Conservation (phyloP, 345 rosid genomes). For the Eutrema heterophyllum region DNA sequence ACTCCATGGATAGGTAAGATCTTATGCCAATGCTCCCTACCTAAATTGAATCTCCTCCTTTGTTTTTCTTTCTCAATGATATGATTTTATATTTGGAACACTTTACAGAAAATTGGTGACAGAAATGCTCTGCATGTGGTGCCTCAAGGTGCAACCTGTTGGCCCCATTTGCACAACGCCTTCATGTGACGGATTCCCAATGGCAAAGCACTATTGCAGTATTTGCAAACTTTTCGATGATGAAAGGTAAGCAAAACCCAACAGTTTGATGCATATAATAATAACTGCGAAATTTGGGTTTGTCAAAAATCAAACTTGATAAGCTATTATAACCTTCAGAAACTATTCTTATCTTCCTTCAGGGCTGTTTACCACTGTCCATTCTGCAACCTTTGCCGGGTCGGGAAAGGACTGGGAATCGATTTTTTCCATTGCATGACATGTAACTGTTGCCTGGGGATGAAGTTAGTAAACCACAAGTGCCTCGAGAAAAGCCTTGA, state of each 20-base stretch:
- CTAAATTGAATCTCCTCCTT: background rate
- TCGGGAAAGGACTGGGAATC: conserved; percentile 80
- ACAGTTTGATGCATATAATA: background rate
- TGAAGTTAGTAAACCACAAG: conserved; percentile 68
- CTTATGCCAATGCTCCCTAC: background rate
- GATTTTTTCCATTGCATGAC: conserved; percentile 97
- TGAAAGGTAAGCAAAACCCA: conserved; percentile 52
- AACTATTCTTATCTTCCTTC: conserved; percentile 19
- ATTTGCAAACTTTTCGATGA: conserved; percentile 95
- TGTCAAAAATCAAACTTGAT: background rate
- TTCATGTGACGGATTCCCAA: conserved; percentile 62
- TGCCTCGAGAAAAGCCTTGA: conserved; percentile 88
- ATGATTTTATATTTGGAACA: conserved; percentile 1
- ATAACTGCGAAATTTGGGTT: background rate
- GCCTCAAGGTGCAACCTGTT: conserved; percentile 74
- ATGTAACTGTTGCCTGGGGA: conserved; percentile 83
- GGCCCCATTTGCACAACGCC: conserved; percentile 65
- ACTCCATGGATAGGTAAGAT: conserved; percentile 78
- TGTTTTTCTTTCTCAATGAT: background rate
- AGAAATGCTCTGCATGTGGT: conserved; percentile 89
- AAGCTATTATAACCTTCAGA: background rate
- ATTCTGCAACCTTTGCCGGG: conserved; percentile 89
- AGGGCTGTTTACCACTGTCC: conserved; percentile 90
- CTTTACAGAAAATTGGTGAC: conserved; percentile 61
- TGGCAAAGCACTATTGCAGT: conserved; percentile 82